phyloP scores from a whole-genome alignment of 768 basidiomycete genomes.

The Exidia glandulosa region DNA sequence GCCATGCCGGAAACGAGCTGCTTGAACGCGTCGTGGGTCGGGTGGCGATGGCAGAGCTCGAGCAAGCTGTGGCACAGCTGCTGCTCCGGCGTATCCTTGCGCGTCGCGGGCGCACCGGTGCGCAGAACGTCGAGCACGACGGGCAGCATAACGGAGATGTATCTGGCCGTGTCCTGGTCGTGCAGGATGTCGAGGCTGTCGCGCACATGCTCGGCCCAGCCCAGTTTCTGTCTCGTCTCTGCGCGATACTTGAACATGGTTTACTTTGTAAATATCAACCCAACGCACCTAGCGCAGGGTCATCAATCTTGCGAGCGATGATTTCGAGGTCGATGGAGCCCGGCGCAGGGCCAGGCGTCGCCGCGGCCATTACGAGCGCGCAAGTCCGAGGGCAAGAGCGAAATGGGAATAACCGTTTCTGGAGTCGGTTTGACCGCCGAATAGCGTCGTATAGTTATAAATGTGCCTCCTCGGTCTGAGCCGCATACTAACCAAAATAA shows the following conservation, averaged over 20 bases:
- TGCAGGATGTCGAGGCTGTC: constrained; percentile 72
- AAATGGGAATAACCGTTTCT: too few relatives aligned
- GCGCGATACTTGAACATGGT: neutral
- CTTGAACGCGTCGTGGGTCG: constrained; percentile 67
- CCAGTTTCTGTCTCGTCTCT: constrained; percentile 65
- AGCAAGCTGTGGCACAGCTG: constrained; percentile 79
- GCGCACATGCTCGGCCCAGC: constrained; percentile 64
- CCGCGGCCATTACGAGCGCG: too few relatives aligned
- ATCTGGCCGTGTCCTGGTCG: constrained; percentile 60
- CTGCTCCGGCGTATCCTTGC: constrained; percentile 60
- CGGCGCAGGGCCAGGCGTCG: neutral
- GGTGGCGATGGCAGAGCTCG: constrained; percentile 82
- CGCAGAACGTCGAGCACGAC: constrained; percentile 63
- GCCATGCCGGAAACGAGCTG: constrained; percentile 57
- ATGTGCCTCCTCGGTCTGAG: too few relatives aligned
- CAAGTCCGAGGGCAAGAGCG: too few relatives aligned
- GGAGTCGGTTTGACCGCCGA: too few relatives aligned
- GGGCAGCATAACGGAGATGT: constrained; percentile 62
- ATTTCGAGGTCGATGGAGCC: constrained; percentile 1
- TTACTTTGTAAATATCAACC: neutral
- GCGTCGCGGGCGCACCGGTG: constrained; percentile 52
- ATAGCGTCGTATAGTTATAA: too few relatives aligned
- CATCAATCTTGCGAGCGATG: neutral
- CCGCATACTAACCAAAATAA: too few relatives aligned
- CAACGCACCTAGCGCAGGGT: constrained; percentile 2